phyloP scores from a whole-genome alignment of 2,329 filamentous ascomycete species.

The Aspergillus unguis region DNA sequence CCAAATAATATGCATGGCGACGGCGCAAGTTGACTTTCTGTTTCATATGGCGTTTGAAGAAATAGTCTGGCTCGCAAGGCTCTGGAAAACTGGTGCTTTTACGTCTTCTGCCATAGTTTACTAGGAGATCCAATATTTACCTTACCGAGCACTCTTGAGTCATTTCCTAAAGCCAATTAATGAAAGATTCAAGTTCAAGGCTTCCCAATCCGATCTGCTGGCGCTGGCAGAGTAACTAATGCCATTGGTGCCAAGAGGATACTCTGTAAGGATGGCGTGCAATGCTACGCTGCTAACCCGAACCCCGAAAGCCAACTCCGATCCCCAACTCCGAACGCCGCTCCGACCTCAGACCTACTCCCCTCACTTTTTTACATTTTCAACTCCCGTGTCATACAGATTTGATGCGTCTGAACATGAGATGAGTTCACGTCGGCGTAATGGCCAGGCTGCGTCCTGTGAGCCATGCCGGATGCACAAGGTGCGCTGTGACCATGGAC shows the following conservation, averaged over 20 bases:
- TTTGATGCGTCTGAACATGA: not conserved
- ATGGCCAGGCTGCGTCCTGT: slow-evolving; percentile 32
- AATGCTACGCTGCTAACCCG: slow-evolving; percentile 1
- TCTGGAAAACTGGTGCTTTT: no score
- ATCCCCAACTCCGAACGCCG: not conserved
- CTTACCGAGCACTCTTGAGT: no score
- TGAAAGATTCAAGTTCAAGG: no score
- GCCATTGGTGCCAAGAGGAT: no score
- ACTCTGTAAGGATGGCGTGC: no score
- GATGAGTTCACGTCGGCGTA: slow-evolving; percentile 24
- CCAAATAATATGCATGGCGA: slow-evolving; percentile 15
- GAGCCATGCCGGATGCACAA: slow-evolving; percentile 33
- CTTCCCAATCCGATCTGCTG: no score
- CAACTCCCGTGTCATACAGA: not conserved
- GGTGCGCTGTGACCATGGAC: slow-evolving; percentile 31
- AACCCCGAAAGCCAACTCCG: not conserved
- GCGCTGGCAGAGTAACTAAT: no score
- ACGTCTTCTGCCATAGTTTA: no score
- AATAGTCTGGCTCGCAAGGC: no score
- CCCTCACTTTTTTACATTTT: not conserved
- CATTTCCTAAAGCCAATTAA: no score
- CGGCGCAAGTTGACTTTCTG: not conserved
- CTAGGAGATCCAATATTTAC: no score
- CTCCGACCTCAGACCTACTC: not conserved
- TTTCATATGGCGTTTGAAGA: no score